phyloP scores from a whole-genome alignment of 192 early-diverging fungal genomes.

The Geosiphon pyriformis region DNA sequence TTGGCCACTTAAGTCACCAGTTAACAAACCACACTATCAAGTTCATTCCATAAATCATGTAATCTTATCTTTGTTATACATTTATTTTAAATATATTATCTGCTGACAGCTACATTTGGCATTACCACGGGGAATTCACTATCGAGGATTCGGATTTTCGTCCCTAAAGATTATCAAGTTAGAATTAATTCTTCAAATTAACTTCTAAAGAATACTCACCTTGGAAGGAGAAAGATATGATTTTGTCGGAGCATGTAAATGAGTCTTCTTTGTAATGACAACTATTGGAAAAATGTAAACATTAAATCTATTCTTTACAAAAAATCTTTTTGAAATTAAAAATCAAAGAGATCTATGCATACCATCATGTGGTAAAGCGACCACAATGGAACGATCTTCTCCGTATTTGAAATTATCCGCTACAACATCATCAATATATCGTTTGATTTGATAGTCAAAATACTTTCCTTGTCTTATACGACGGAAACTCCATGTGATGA shows the following conservation, averaged over 20 bases:
- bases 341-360: background rate
- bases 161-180: too few species aligned
- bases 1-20: too few species aligned
- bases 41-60: too few species aligned
- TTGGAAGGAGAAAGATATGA: too few species aligned
- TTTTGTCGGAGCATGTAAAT: conserved; percentile 17
- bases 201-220: too few species aligned
- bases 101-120: too few species aligned
- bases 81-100: too few species aligned
- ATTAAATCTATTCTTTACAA: background rate
- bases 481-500: conserved; percentile 89
- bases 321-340: background rate
- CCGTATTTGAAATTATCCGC: conserved; percentile 91
- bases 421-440: conserved; percentile 75
- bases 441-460: conserved; percentile 84
- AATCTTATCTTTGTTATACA: too few species aligned
- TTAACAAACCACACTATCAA: too few species aligned
- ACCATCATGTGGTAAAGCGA: conserved; percentile 52
- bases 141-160: too few species aligned
- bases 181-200: too few species aligned
- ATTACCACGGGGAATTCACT: too few species aligned
- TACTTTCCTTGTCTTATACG: conserved; percentile 70
- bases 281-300: background rate
- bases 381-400: conserved; percentile 76
- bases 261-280: conserved; percentile 2